Evolutionary conservation across 1,284 basidiomycete genomes (phyloP).

Genomic region (Entoloma clypeatum): DNA sequence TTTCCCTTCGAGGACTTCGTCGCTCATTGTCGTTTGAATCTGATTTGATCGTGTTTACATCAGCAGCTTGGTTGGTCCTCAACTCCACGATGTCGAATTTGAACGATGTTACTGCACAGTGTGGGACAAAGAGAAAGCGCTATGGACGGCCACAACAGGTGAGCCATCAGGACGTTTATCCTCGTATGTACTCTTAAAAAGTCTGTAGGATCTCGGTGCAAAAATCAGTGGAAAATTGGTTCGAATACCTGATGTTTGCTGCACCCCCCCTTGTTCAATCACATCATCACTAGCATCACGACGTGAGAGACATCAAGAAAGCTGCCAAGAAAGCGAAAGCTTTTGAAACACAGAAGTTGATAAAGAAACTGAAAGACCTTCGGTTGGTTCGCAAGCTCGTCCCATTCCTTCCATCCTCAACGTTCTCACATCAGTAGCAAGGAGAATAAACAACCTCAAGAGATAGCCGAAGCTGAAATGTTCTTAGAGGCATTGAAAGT

Average conservation of each 20-base stretch:
- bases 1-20: slow-evolving; percentile 40
- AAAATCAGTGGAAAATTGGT: slow-evolving; percentile 41
- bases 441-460: slow-evolving; percentile 36
- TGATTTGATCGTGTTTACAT: not conserved
- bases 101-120: slow-evolving; percentile 12
- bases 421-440: slow-evolving; percentile 29
- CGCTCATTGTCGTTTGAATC: slow-evolving; percentile 17
- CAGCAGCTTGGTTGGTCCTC: too few species aligned
- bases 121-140: slow-evolving; percentile 41
- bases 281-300: slow-evolving; percentile 53
- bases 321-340: slow-evolving; percentile 78
- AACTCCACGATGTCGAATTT: slow-evolving; percentile 2
- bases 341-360: slow-evolving; percentile 79
- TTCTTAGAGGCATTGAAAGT: slow-evolving; percentile 74
- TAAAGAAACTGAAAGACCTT: slow-evolving; percentile 78
- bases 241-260: slow-evolving; percentile 11
- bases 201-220: slow-evolving; percentile 33
- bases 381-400: slow-evolving; percentile 46
- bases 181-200: slow-evolving; percentile 11
- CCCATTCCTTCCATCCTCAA: not conserved
- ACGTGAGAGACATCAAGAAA: slow-evolving; percentile 61
- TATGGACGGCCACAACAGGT: slow-evolving; percentile 30
- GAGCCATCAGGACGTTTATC: slow-evolving; percentile 17
- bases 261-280: slow-evolving; percentile 1
- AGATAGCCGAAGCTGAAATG: slow-evolving; percentile 53